Evolutionary conservation across 345 rosid species (phyloP), one percentile per base, ranked within the genome.

Genomic region (Pelargonium nanum): DNA sequence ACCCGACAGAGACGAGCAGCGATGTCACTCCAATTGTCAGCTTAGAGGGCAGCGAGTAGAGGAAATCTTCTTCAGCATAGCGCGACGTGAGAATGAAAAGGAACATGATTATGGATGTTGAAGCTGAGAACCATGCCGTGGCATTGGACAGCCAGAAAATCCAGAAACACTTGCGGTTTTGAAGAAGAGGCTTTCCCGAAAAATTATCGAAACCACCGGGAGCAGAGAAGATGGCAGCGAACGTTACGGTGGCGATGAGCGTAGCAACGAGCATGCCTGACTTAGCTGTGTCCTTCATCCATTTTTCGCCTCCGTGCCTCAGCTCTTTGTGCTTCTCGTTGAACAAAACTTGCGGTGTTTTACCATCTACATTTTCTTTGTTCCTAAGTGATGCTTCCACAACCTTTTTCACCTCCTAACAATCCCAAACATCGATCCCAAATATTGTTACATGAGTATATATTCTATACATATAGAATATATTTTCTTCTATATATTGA

Each of bases 231-330:
- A 71, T 70, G 0, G 81, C 74, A 4, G 77, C 75, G 28, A 76
- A 81, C 60, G 74, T 74, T 24, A 81, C 77, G 2, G 81, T 77
- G 23, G 81, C 73, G 23, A 78, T 74, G 23, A 81, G 76, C 0
- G 80, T 72, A 0, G 81, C 83, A 0, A 76, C 81, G 0, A 81
- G 62, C 69, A 74, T 74, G 59, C 81, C 71, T 0, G 86, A 73
- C 12, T 75, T 60, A 6, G 83, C 76, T 0, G 78, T 72, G 69
- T 40, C 61, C 53, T 76, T 76, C 81, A 81, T 78, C 86, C 81
- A 78, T 15, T 72, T 55, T 62, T 75, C 76, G 17, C 76, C 79
- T 21, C 59, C 76, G 26, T 56, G 51, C 23, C 63, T 40, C 51
- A 74, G 58, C 51, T 34, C 52, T 15, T 61, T 62, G 9, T 68